A percentile compares a stretch with the other conserved stretches of the same genome.
Evolutionary conservation across 805 yeast species (phyloP).

Genomic region (Barnettozyma vustinii): DNA sequence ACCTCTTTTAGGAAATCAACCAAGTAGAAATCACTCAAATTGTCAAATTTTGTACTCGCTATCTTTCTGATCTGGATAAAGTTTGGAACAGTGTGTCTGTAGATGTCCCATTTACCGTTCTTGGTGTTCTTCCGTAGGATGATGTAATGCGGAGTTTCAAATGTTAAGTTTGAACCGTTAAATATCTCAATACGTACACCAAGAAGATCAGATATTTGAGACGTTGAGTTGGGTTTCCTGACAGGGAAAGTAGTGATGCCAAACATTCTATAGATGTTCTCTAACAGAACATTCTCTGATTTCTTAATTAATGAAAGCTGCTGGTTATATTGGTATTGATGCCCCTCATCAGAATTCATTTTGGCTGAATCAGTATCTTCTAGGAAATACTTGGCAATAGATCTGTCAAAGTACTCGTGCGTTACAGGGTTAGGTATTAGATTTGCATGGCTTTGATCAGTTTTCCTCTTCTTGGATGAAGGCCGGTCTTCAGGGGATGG

Average conservation of each 20-base stretch:
- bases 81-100: slow-evolving; percentile 34
- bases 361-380: neutral
- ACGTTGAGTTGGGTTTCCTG: slow-evolving; percentile 29
- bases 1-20: slow-evolving; percentile 12
- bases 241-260: slow-evolving; percentile 37
- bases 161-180: slow-evolving; percentile 22
- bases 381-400: slow-evolving; percentile 19
- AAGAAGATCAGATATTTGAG: slow-evolving; percentile 19
- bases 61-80: slow-evolving; percentile 16
- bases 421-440: slow-evolving; percentile 19
- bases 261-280: slow-evolving; percentile 32
- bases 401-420: slow-evolving; percentile 25
- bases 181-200: slow-evolving; percentile 37
- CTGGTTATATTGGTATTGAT: neutral
- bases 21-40: slow-evolving; percentile 12
- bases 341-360: neutral
- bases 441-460: slow-evolving; percentile 13
- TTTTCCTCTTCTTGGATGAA: slow-evolving; percentile 6
- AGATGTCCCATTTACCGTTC: slow-evolving; percentile 27
- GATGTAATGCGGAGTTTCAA: slow-evolving; percentile 33
- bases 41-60: slow-evolving; percentile 14
- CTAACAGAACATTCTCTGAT: slow-evolving; percentile 23
- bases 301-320: slow-evolving; percentile 2
- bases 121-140: slow-evolving; percentile 27
- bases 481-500: neutral